Evolutionary conservation across 2,329 filamentous ascomycete genomes (phyloP).

Genomic region (Fusarium dlaminii): DNA sequence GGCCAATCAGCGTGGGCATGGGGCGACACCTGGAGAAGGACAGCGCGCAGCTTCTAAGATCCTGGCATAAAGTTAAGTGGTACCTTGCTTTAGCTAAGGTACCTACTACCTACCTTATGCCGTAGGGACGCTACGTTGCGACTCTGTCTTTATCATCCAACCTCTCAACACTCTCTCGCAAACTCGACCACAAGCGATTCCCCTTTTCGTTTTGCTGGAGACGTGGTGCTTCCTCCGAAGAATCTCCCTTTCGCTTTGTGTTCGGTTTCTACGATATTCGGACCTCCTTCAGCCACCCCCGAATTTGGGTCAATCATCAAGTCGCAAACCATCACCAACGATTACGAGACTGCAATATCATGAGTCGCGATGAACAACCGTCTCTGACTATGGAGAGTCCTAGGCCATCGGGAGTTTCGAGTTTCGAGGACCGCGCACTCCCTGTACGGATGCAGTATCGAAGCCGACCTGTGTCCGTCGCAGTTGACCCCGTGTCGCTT

Average conservation of each 20-base stretch:
- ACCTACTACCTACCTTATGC: neutral
- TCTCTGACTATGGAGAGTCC: slow-evolving; percentile 41
- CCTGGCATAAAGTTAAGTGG: slow-evolving; percentile 12
- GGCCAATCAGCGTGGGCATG: slow-evolving; percentile 39
- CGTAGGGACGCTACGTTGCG: slow-evolving; percentile 21
- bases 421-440: slow-evolving; percentile 40
- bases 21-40: slow-evolving; percentile 43
- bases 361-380: slow-evolving; percentile 47
- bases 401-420: slow-evolving; percentile 30
- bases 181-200: slow-evolving; percentile 4
- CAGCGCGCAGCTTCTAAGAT: slow-evolving; percentile 34
- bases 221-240: slow-evolving; percentile 22
- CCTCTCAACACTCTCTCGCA: slow-evolving; percentile 23
- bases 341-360: slow-evolving; percentile 39
- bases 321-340: slow-evolving; percentile 27
- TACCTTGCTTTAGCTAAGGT: slow-evolving; percentile 29
- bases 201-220: slow-evolving; percentile 9
- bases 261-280: neutral
- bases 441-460: slow-evolving; percentile 65
- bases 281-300: neutral
- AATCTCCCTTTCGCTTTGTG: neutral
- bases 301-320: slow-evolving; percentile 10
- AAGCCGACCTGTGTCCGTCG: slow-evolving; percentile 75
- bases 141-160: slow-evolving; percentile 32
- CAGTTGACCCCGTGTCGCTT: slow-evolving; percentile 88